Evolutionary conservation across 78 protist genomes (phyloP).

Genomic region (Anaeramoeba flamelloides): DNA sequence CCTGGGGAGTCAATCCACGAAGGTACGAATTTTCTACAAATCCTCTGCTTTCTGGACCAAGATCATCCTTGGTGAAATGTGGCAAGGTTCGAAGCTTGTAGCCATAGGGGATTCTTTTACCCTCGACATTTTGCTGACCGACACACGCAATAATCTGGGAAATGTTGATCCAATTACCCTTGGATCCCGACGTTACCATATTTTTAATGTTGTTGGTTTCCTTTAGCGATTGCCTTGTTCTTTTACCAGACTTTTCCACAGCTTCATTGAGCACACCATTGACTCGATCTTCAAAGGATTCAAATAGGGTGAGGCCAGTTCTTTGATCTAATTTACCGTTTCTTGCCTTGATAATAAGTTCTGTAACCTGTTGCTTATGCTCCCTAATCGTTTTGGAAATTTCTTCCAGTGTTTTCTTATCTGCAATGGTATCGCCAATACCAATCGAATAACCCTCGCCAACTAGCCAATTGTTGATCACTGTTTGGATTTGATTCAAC

Average conservation of each 20-base stretch:
- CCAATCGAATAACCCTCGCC: conserved; percentile 75
- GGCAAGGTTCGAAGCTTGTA: conserved; percentile 90
- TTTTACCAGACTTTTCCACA: conserved; percentile 59
- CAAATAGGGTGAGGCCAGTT: conserved; percentile 68
- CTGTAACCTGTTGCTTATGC: conserved; percentile 41
- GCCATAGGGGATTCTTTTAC: conserved; percentile 92
- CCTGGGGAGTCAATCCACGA: conserved; percentile 79
- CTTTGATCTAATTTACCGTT: conserved; percentile 9
- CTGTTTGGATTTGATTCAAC: conserved; percentile 51
- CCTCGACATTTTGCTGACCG: conserved; percentile 99
- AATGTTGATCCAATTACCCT: conserved; percentile 90
- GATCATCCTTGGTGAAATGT: conserved; percentile 87
- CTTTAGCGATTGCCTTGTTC: not conserved
- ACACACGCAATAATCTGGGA: conserved; percentile 98
- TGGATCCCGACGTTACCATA: conserved; percentile 93
- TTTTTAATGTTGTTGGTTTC: conserved; percentile 62
- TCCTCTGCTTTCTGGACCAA: conserved; percentile 79
- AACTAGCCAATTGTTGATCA: conserved; percentile 79
- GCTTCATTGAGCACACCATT: conserved; percentile 79
- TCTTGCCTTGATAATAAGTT: conserved; percentile 37
- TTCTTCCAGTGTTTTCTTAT: conserved; percentile 38
- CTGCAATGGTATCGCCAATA: conserved; percentile 85
- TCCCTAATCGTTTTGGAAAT: conserved; percentile 37
- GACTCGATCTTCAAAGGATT: conserved; percentile 85
- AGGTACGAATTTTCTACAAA: conserved; percentile 91